phyloP scores from a whole-genome alignment of 1,284 basidiomycete genomes.

The Ustilago vetiveriae region DNA sequence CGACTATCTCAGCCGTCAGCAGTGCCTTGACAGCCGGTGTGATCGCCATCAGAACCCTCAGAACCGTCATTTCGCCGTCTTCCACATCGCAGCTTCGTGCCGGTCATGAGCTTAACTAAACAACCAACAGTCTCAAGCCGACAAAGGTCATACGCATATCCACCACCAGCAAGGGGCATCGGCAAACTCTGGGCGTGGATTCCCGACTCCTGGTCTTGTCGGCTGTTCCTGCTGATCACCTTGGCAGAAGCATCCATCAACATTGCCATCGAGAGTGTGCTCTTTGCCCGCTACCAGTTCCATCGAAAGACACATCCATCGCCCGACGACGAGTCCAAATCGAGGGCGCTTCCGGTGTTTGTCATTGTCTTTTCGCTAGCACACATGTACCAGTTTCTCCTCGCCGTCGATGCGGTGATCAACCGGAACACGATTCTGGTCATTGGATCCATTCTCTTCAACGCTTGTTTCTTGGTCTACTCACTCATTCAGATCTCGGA shows the following conservation, averaged over 20 bases:
- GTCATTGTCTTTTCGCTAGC: slow-evolving; percentile 59
- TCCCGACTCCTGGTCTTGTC: slow-evolving; percentile 48
- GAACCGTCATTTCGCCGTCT: neutral
- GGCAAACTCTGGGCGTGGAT: slow-evolving; percentile 42
- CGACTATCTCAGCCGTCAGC: too few relatives aligned
- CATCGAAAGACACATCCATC: slow-evolving; percentile 35
- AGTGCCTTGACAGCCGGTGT: too few relatives aligned
- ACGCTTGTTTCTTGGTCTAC: slow-evolving; percentile 57
- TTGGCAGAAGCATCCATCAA: slow-evolving; percentile 53
- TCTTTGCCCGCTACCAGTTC: slow-evolving; percentile 50
- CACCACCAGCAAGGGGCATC: slow-evolving; percentile 33
- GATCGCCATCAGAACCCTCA: neutral
- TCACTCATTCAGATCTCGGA: slow-evolving; percentile 59
- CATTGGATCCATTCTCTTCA: slow-evolving; percentile 56
- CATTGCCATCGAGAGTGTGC: slow-evolving; percentile 55
- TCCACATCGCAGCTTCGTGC: slow-evolving; percentile 6
- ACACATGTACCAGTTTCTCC: slow-evolving; percentile 55
- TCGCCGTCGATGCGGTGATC: slow-evolving; percentile 55
- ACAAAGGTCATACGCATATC: slow-evolving; percentile 38
- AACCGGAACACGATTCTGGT: slow-evolving; percentile 60
- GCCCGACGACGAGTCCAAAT: slow-evolving; percentile 38
- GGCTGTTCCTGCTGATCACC: slow-evolving; percentile 54
- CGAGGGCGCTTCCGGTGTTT: slow-evolving; percentile 52
- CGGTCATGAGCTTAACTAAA: slow-evolving; percentile 32
- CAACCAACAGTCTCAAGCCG: slow-evolving; percentile 24